Evolutionary conservation across 2,329 filamentous ascomycete genomes (phyloP).

Genomic region (Phialemonium atrogriseum): DNA sequence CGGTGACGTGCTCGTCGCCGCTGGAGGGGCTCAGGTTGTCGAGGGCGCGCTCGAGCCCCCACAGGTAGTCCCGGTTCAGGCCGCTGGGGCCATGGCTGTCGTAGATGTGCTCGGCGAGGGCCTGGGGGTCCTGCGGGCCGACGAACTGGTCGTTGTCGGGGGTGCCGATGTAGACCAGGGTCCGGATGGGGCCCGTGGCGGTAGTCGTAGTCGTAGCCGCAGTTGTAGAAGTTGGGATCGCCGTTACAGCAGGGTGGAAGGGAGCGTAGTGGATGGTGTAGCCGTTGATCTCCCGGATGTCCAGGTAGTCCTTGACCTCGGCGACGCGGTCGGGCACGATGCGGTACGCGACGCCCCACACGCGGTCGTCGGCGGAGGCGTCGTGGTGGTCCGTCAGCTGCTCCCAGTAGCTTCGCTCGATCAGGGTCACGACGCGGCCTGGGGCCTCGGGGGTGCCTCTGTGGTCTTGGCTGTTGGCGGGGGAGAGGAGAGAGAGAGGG

Average conservation of each 20-base stretch:
- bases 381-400: conserved; percentile 62
- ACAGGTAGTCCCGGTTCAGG: conserved; percentile 82
- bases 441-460: conserved; percentile 82
- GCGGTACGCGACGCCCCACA: conserved; percentile 92
- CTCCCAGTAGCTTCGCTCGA: conserved; percentile 77
- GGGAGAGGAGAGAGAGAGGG: too few relatives aligned
- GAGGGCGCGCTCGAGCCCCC: conserved; percentile 69
- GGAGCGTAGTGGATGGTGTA: conserved; percentile 89
- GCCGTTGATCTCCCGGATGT: conserved; percentile 95
- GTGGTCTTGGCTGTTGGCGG: conserved; percentile 69
- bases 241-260: conserved; percentile 52
- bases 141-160: conserved; percentile 90
- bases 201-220: conserved; percentile 24
- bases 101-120: conserved; percentile 73
- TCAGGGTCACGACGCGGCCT: conserved; percentile 87
- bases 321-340: conserved; percentile 64
- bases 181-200: conserved; percentile 29
- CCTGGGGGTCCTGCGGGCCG: conserved; percentile 70
- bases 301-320: conserved; percentile 80
- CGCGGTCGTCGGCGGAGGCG: conserved; percentile 51
- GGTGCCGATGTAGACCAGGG: conserved; percentile 88
- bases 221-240: conserved; percentile 11
- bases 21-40: conserved; percentile 65
- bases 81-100: conserved; percentile 75
- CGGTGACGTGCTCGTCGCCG: conserved; percentile 74